phyloP scores from a whole-genome alignment of 1,139 yeast species.

The Yamadazyma pseudoaaseri region DNA sequence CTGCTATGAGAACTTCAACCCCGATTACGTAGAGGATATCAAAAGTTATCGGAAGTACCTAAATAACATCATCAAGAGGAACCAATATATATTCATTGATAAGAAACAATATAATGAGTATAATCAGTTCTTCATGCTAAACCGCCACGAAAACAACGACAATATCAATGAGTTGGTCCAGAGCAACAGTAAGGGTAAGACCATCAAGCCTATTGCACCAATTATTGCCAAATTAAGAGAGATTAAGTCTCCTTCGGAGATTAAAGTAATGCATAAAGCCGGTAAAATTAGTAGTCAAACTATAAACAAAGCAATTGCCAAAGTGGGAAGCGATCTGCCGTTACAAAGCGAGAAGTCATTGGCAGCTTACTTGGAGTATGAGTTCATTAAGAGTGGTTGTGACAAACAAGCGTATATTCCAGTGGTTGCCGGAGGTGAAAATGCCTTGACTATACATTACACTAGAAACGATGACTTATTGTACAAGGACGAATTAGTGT shows the following conservation, averaged over 20 bases:
- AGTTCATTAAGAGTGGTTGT: slow-evolving; percentile 84
- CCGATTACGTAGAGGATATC: slow-evolving; percentile 67
- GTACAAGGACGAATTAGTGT: slow-evolving; percentile 74
- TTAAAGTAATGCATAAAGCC: slow-evolving; percentile 76
- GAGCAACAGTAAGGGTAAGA: slow-evolving; percentile 23
- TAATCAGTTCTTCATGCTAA: slow-evolving; percentile 11
- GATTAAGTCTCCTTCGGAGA: slow-evolving; percentile 74
- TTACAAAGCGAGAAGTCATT: slow-evolving; percentile 74
- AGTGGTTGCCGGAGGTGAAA: slow-evolving; percentile 91
- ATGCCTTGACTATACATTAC: slow-evolving; percentile 86
- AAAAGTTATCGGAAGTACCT: slow-evolving; percentile 43
- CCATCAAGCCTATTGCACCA: slow-evolving; percentile 43
- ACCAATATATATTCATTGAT: slow-evolving; percentile 49
- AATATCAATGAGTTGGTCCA: slow-evolving; percentile 11
- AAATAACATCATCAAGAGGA: slow-evolving; percentile 43
- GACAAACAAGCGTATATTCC: slow-evolving; percentile 90
- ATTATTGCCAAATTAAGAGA: slow-evolving; percentile 59
- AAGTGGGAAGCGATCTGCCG: slow-evolving; percentile 40
- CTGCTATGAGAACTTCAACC: slow-evolving; percentile 80
- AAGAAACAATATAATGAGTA: slow-evolving; percentile 23
- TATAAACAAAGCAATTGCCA: slow-evolving; percentile 77
- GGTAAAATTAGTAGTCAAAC: slow-evolving; percentile 82
- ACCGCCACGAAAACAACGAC: slow-evolving; percentile 9
- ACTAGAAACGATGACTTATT: slow-evolving; percentile 83
- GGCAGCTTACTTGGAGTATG: slow-evolving; percentile 79